Evolutionary conservation across 73 alveolate species (phyloP).

Genomic region (Durusdinium trenchii): DNA sequence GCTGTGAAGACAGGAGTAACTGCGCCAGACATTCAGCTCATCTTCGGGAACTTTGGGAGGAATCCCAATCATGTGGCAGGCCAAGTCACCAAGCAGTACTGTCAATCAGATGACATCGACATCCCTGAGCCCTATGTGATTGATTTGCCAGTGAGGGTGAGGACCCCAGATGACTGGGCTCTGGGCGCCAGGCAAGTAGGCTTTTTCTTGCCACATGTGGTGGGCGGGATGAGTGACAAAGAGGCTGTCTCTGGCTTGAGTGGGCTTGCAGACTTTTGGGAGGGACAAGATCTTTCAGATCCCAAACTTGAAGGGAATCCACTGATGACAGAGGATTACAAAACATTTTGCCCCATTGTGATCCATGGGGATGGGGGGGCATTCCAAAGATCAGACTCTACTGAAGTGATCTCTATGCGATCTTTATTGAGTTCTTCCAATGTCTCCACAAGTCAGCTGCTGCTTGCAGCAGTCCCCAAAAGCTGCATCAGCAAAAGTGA

Average conservation of each 20-base stretch:
- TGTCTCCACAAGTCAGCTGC: not conserved
- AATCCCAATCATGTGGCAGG: not conserved
- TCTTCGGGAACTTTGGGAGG: not conserved
- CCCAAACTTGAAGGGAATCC: conserved; percentile 11
- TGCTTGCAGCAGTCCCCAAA: conserved; percentile 13
- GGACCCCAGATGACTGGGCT: not conserved
- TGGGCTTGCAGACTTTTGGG: not conserved
- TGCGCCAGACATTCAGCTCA: not conserved
- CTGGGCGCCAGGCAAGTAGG: not conserved
- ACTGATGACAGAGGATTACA: not conserved
- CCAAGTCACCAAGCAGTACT: not conserved
- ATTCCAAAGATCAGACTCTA: not conserved
- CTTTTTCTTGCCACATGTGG: not conserved
- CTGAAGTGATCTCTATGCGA: not conserved
- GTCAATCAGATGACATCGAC: not conserved
- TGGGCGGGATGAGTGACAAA: not conserved
- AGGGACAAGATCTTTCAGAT: not conserved
- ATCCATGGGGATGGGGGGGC: conserved; percentile 46
- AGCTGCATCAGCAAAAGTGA: not conserved
- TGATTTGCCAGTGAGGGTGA: not conserved
- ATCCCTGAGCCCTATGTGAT: not conserved
- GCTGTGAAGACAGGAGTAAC: not conserved
- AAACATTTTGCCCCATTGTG: not conserved
- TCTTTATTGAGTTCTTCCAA: not conserved
- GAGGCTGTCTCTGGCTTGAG: not conserved